Evolutionary conservation across 768 basidiomycete species (phyloP).

Genomic region (Holtermannia corniformis): DNA sequence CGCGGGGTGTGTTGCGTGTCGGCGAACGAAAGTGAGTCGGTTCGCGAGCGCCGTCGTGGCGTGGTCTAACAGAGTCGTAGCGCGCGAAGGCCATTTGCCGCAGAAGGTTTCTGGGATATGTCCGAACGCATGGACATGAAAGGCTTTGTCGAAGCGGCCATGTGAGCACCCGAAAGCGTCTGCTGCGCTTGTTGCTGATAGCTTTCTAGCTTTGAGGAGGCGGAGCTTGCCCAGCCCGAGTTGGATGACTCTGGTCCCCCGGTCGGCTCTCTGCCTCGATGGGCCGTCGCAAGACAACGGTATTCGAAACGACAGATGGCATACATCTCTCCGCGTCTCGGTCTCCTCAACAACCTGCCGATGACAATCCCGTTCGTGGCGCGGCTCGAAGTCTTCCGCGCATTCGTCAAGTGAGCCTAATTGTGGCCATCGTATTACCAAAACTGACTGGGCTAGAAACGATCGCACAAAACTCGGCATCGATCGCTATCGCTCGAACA

Average conservation of each 20-base stretch:
- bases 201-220: constrained; percentile 11
- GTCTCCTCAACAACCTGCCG: constrained; percentile 87
- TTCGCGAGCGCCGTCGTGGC: neutral
- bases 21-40: constrained; percentile 74
- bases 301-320: constrained; percentile 63
- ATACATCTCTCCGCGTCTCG: constrained; percentile 71
- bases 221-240: constrained; percentile 13
- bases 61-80: constrained; percentile 43
- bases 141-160: constrained; percentile 71
- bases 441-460: constrained; percentile 41
- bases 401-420: constrained; percentile 52
- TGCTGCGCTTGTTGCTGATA: neutral
- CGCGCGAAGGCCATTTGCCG: constrained; percentile 73
- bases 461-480: constrained; percentile 45
- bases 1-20: constrained; percentile 66
- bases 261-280: constrained; percentile 14
- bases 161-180: constrained; percentile 9
- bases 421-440: neutral
- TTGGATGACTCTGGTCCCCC: constrained; percentile 12
- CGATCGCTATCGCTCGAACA: constrained; percentile 21
- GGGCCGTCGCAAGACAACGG: constrained; percentile 27
- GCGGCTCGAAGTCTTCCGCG: constrained; percentile 79
- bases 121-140: constrained; percentile 51
- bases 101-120: constrained; percentile 73
- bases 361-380: constrained; percentile 88